Percentiles rank a stretch among this genome's conserved stretches.
Evolutionary conservation across 129 eudicot genomes (phyloP).

Genomic region (Flaveria linearis): DNA sequence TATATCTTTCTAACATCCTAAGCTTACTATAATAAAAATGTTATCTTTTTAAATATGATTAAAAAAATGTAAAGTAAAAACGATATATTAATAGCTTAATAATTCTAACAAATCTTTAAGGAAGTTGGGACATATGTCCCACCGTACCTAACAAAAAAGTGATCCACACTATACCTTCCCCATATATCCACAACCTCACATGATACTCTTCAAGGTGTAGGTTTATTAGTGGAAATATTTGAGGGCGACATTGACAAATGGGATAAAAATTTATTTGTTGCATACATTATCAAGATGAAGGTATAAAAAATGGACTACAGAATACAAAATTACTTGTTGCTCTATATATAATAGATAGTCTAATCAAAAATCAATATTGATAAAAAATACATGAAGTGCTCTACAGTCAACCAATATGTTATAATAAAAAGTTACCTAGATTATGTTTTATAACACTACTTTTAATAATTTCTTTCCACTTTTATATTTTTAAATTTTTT

Average conservation of each 20-base stretch:
- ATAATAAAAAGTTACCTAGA: not conserved
- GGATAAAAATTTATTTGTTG: not conserved
- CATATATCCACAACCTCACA: constrained; percentile 1
- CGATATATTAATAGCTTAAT: not conserved
- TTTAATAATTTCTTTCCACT: no score
- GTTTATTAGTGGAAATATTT: not conserved
- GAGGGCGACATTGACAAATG: not conserved
- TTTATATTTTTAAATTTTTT: no score
- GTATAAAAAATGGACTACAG: not conserved
- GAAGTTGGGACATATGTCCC: constrained; percentile 1
- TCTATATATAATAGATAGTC: not conserved
- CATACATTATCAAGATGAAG: not conserved
- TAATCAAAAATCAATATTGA: not conserved
- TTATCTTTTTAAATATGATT: not conserved
- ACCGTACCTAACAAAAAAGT: constrained; percentile 2
- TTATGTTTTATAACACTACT: no score
- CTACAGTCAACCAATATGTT: not conserved
- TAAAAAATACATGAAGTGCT: not conserved
- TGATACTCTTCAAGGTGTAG: constrained; percentile 3
- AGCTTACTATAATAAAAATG: no score
- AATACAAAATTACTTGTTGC: not conserved
- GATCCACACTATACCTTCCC: not conserved
- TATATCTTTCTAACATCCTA: no score
- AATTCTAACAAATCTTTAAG: not conserved
- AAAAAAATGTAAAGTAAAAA: not conserved